These are phyloP conservation scores for Wickerhamiella allomyrinae DNA, from an alignment of 805 yeast species.

Conservation along the genomic window DNA sequence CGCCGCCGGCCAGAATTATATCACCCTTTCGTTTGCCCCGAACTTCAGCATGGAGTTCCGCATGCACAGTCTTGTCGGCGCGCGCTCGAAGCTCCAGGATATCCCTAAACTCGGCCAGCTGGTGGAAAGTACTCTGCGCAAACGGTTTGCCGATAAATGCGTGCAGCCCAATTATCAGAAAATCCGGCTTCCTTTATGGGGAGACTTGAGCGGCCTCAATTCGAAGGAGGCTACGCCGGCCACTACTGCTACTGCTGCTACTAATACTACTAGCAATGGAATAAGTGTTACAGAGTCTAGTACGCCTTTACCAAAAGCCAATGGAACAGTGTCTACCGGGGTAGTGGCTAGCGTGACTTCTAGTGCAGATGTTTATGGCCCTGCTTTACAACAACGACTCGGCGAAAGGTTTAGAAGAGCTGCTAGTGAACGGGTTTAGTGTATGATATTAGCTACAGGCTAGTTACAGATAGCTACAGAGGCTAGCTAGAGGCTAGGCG, in stretches of 20 bases:
- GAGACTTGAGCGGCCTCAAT: too few species aligned
- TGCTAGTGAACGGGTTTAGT: slow-evolving; percentile 4
- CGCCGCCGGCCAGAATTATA: slow-evolving; percentile 35
- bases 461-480: too few species aligned
- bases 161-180: slow-evolving; percentile 89
- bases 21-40: slow-evolving; percentile 82
- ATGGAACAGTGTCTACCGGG: neutral
- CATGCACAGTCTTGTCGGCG: slow-evolving; percentile 80
- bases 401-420: slow-evolving; percentile 3
- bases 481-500: too few species aligned
- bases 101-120: slow-evolving; percentile 82
- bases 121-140: slow-evolving; percentile 65
- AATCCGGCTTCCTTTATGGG: slow-evolving; percentile 47
- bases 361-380: neutral
- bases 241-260: neutral
- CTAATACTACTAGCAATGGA: neutral
- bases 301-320: too few species aligned
- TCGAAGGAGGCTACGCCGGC: too few species aligned
- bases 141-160: slow-evolving; percentile 86
- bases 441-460: too few species aligned
- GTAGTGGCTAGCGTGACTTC: neutral
- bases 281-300: too few species aligned
- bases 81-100: slow-evolving; percentile 80
- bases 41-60: slow-evolving; percentile 82
- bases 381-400: slow-evolving; percentile 4